These are phyloP conservation scores for Yamadazyma paraphyllophila DNA, from an alignment of 805 yeast species.

Conservation along the genomic window DNA sequence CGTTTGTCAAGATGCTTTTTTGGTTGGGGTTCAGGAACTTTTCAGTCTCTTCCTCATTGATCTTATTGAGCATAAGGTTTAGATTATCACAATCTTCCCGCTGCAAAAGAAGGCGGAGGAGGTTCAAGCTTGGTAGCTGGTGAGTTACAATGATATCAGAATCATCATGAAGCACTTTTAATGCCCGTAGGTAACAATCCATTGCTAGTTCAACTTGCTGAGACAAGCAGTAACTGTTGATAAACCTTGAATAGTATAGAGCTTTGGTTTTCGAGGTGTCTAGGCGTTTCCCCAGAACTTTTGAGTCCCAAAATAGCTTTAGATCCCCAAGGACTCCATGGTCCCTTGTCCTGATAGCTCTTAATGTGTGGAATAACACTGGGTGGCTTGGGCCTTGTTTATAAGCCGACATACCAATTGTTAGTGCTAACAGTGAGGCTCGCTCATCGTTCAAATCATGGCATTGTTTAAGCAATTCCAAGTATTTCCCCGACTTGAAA, in stretches of 20 bases:
- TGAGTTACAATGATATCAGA: not conserved
- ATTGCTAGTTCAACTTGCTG: slow-evolving; percentile 24
- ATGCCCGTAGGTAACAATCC: slow-evolving; percentile 3
- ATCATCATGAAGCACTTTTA: not conserved
- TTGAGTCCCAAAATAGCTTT: slow-evolving; percentile 7
- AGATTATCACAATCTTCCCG: slow-evolving; percentile 24
- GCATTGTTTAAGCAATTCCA: not conserved
- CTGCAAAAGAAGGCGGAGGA: slow-evolving; percentile 17
- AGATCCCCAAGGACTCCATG: not conserved
- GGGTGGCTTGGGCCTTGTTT: not conserved
- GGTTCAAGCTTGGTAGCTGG: slow-evolving; percentile 18
- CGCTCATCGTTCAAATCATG: not conserved
- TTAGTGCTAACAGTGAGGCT: not conserved
- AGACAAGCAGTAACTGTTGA: slow-evolving; percentile 22
- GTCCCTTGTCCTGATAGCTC: not conserved
- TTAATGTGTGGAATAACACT: not conserved
- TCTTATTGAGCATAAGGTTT: slow-evolving; percentile 12
- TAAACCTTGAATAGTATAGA: slow-evolving; percentile 22
- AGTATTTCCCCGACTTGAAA: not conserved
- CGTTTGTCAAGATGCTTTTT: not conserved
- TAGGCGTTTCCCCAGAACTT: not conserved
- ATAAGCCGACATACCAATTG: not conserved
- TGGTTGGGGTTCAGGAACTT: slow-evolving; percentile 2
- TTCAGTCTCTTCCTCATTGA: slow-evolving; percentile 8
- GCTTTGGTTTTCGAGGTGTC: slow-evolving; percentile 2